Evolutionary conservation across 805 yeast species (phyloP).

Genomic region (Yarrowia porcina): DNA sequence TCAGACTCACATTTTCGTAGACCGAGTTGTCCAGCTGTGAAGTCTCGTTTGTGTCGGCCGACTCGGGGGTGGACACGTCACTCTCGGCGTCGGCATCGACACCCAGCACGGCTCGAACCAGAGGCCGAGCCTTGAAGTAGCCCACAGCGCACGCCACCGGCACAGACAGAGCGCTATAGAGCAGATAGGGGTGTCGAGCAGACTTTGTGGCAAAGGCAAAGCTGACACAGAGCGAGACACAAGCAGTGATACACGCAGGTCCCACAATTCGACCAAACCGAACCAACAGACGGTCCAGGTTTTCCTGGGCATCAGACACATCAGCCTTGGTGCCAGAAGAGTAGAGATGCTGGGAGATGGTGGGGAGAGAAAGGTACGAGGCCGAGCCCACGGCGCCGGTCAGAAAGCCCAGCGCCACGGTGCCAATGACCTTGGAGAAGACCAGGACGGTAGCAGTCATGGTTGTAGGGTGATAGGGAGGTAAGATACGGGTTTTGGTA

Average conservation of each 20-base stretch:
- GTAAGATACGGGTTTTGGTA: neutral
- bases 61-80: too few species aligned
- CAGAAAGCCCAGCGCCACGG: slow-evolving; percentile 39
- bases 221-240: slow-evolving; percentile 33
- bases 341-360: slow-evolving; percentile 24
- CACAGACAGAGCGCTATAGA: slow-evolving; percentile 38
- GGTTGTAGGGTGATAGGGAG: neutral
- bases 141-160: slow-evolving; percentile 29
- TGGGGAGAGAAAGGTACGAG: slow-evolving; percentile 29
- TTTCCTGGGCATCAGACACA: slow-evolving; percentile 24
- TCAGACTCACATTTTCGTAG: neutral
- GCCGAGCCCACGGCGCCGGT: slow-evolving; percentile 37
- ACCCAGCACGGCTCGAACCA: neutral
- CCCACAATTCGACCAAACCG: slow-evolving; percentile 25
- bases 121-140: slow-evolving; percentile 21
- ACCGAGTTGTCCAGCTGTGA: slow-evolving; percentile 25
- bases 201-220: slow-evolving; percentile 33
- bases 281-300: slow-evolving; percentile 15
- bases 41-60: neutral
- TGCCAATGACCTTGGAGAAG: slow-evolving; percentile 39
- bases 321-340: slow-evolving; percentile 7
- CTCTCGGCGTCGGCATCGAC: neutral
- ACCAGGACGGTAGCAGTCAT: slow-evolving; percentile 33
- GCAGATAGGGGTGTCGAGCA: slow-evolving; percentile 39
- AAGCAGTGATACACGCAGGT: slow-evolving; percentile 32